Evolutionary conservation across 805 yeast species (phyloP).

Genomic region (Teunomyces lycoperdinae): DNA sequence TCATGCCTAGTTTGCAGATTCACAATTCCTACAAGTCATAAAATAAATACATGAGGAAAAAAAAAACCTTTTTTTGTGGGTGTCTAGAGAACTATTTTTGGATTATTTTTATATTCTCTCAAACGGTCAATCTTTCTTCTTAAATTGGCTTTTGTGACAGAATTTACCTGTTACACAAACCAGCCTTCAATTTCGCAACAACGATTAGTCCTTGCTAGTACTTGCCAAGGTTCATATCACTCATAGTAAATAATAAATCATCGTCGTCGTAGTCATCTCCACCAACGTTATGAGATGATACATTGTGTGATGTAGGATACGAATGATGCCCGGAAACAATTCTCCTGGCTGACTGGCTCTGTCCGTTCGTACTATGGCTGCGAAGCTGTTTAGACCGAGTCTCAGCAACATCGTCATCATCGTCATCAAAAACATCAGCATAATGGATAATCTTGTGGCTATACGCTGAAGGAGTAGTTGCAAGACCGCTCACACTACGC

Average conservation of each 20-base stretch:
- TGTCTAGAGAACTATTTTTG: not conserved
- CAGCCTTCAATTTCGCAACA: not conserved
- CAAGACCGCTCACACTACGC: slow-evolving; percentile 25
- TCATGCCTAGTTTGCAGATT: not conserved
- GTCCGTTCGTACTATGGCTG: not conserved
- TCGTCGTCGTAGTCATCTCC: slow-evolving; percentile 46
- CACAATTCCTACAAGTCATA: not conserved
- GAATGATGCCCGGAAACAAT: slow-evolving; percentile 1
- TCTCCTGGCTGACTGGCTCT: not conserved
- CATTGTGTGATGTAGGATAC: not conserved
- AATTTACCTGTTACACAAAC: not conserved
- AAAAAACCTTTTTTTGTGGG: too few species aligned
- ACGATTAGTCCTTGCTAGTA: slow-evolving; percentile 3
- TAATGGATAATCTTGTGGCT: slow-evolving; percentile 24
- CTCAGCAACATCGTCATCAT: slow-evolving; percentile 39
- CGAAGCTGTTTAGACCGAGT: not conserved
- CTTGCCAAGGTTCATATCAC: slow-evolving; percentile 59
- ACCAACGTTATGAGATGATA: slow-evolving; percentile 1
- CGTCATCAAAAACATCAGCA: slow-evolving; percentile 43
- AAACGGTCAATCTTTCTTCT: not conserved
- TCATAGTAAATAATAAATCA: slow-evolving; percentile 67
- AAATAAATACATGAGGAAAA: not conserved
- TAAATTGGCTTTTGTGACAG: not conserved
- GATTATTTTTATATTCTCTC: not conserved
- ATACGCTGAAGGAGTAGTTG: slow-evolving; percentile 36